A percentile compares a stretch with the other conserved stretches of the same genome.
These are phyloP conservation scores for Gymnopilus dilepis DNA, from an alignment of 768 basidiomycete genomes.

Conservation along the genomic window DNA sequence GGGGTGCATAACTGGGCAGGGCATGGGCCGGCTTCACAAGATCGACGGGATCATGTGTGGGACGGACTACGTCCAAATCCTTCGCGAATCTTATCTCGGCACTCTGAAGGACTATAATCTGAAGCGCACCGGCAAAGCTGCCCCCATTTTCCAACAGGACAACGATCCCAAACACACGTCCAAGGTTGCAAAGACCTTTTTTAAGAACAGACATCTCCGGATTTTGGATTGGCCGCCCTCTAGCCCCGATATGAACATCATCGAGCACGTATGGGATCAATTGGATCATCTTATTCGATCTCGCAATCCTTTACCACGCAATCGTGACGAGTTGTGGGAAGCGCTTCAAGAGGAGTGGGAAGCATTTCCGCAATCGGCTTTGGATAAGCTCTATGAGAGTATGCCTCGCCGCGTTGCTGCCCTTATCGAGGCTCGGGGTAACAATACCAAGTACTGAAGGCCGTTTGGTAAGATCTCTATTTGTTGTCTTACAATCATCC, in stretches of 20 bases:
- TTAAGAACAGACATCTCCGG: conserved; percentile 25
- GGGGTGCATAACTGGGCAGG: conserved; percentile 28
- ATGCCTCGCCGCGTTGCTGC: not conserved
- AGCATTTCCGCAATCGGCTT: not conserved
- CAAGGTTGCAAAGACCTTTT: not conserved
- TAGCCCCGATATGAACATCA: conserved; percentile 40
- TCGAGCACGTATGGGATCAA: conserved; percentile 37
- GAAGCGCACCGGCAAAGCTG: not conserved
- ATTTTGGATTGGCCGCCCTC: conserved; percentile 34
- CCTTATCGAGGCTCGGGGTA: not conserved
- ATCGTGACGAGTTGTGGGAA: conserved; percentile 28
- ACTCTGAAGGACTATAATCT: conserved; percentile 28
- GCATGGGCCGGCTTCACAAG: conserved; percentile 29
- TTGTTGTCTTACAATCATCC: not conserved
- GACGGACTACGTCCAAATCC: conserved; percentile 30
- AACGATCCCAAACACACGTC: conserved; percentile 2
- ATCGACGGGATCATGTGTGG: conserved; percentile 37
- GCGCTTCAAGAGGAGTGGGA: conserved; percentile 18
- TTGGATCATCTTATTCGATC: conserved; percentile 25
- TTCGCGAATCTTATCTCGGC: conserved; percentile 31
- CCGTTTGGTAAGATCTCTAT: not conserved
- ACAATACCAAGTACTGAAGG: not conserved
- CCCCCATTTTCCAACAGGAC: conserved; percentile 1
- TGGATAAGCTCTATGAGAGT: not conserved
- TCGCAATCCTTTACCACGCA: conserved; percentile 21